These are phyloP conservation scores for Aspergillus fijiensis DNA, from an alignment of 2,329 filamentous ascomycete genomes.

Conservation along the genomic window DNA sequence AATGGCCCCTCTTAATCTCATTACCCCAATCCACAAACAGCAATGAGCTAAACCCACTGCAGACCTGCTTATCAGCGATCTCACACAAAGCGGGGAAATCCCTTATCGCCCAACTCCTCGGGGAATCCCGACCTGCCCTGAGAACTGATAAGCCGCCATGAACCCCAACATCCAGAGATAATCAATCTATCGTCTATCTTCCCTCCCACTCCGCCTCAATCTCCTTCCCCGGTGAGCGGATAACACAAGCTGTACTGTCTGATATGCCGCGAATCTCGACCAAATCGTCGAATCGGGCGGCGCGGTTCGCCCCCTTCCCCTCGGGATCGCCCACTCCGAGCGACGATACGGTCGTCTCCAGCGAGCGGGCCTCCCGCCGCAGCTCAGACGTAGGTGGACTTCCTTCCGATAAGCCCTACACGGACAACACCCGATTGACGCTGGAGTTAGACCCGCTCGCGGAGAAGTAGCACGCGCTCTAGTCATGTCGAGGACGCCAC, in stretches of 20 bases:
- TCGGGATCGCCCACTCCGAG: slow-evolving; percentile 4
- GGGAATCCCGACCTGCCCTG: not conserved
- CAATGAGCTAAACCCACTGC: no score
- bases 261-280: slow-evolving; percentile 7
- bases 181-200: not conserved
- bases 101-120: not conserved
- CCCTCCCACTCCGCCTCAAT: not conserved
- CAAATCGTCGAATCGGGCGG: not conserved
- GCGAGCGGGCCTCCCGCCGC: not conserved
- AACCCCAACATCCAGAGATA: not conserved
- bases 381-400: slow-evolving; percentile 1
- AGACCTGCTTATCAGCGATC: not conserved
- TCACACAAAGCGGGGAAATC: not conserved
- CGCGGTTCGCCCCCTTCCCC: slow-evolving; percentile 8
- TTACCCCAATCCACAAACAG: no score
- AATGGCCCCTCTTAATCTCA: no score
- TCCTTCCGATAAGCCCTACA: not conserved
- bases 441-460: not conserved
- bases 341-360: slow-evolving; percentile 4
- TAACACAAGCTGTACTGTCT: not conserved
- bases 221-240: not conserved
- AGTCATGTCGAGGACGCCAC: not conserved
- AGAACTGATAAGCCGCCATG: not conserved
- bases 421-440: not conserved
- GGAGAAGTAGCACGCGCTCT: not conserved